These are phyloP conservation scores for Yamadazyma olivae DNA, from an alignment of 805 yeast species.

Conservation along the genomic window DNA sequence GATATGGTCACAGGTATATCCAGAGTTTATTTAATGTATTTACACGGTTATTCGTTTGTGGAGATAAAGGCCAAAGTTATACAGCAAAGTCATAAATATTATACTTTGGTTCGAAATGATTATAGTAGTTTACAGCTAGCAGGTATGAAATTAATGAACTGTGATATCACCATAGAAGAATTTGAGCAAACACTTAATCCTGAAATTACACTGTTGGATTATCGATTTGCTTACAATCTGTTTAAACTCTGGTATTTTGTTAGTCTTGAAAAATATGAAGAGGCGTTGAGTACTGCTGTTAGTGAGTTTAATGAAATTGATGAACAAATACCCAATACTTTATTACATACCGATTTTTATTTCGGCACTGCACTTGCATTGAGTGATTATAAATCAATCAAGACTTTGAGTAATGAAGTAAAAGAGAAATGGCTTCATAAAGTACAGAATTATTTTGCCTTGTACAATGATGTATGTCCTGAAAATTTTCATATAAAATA, in stretches of 20 bases:
- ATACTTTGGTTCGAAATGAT: constrained; percentile 2
- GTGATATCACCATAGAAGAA: constrained; percentile 10
- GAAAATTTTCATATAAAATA: constrained; percentile 36
- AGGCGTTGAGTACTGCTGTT: constrained; percentile 15
- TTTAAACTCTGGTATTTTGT: constrained; percentile 11
- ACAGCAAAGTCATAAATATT: constrained; percentile 8
- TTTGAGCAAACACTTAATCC: constrained; percentile 3
- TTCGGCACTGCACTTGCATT: constrained; percentile 9
- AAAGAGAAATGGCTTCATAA: constrained; percentile 19
- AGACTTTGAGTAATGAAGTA: constrained; percentile 6
- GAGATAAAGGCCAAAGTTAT: not conserved
- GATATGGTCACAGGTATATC: constrained; percentile 13
- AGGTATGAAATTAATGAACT: constrained; percentile 8
- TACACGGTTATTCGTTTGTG: constrained; percentile 12
- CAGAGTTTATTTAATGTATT: constrained; percentile 12
- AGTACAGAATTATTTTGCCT: constrained; percentile 21
- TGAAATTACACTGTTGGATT: constrained; percentile 5
- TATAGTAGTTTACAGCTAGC: constrained; percentile 3
- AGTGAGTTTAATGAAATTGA: constrained; percentile 15
- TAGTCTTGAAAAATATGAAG: constrained; percentile 14
- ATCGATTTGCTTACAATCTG: constrained; percentile 9
- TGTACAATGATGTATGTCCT: constrained; percentile 36
- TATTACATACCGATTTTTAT: constrained; percentile 21
- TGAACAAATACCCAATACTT: constrained; percentile 19
- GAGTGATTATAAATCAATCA: constrained; percentile 9